Evolutionary conservation across 2,329 filamentous ascomycete genomes (phyloP), one percentile per base, ranked within the genome.

Genomic region (Pleomassaria siparia): DNA sequence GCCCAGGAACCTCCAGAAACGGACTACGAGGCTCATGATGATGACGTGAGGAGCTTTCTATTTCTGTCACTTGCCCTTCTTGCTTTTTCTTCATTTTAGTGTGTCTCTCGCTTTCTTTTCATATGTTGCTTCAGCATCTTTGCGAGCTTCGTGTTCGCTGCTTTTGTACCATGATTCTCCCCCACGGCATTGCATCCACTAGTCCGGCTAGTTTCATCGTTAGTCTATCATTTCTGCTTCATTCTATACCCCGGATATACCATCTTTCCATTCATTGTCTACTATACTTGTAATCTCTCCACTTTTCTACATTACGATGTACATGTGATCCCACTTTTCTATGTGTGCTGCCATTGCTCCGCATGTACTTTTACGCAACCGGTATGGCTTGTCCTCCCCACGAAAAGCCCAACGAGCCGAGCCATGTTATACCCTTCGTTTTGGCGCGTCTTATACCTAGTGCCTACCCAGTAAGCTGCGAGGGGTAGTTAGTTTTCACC

Each of bases 21-120:
- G 77, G 46, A 74, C 71, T 42, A 79, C 76, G 32, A 71, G 74
- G 56, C 62, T 79, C 59, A 78, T 78, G 74, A 78, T 77, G 75
- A 79, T 78, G 72, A 55, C 51, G 18, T 70, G 53, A 69, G 58
- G 45, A 12, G 24, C 16, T 25, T 22, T 20, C n/a, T 21, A 24
- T 29, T 40, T 40, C 29, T 41, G 8, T 13, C 9, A 46, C 18
- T 37, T 9, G 4, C 35, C 16, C 29, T 30, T 43, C 24, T 32
- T 11, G 2, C 29, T 32, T 30, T 22, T 25, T 43, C 16, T 16
- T 28, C 25, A 15, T 18, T 46, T 46, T 33, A 25, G 28, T 26
- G 30, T n/a, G 21, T 12, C 20, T 4, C 26, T 30, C 29, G 20
- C 32, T 35, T 33, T 39, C 30, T n/a, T 21, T 28, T 10, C 18